Conservation (phyloP, 2,329 filamentous ascomycete genomes). For the Escovopsis sp. region DNA sequence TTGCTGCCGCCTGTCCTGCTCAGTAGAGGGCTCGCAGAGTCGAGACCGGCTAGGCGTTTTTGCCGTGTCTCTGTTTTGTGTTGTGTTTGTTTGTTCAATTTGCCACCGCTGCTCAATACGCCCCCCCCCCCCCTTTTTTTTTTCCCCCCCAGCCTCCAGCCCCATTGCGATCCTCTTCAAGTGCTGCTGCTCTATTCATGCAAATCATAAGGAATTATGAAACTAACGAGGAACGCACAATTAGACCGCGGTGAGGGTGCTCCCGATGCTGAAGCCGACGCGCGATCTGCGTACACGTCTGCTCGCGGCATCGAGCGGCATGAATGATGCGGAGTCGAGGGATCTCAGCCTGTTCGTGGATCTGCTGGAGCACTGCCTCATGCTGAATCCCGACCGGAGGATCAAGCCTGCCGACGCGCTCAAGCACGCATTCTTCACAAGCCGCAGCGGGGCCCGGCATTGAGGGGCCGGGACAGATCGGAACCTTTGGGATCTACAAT, state of each 20-base stretch:
- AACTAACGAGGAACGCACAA: background rate
- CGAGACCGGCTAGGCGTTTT: too few relatives aligned
- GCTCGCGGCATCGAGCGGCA: conserved; percentile 55
- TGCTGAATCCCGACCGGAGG: conserved; percentile 83
- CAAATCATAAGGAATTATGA: too few relatives aligned
- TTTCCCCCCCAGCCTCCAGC: too few relatives aligned
- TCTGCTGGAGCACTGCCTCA: conserved; percentile 74
- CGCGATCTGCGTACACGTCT: conserved; percentile 73
- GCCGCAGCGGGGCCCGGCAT: conserved; percentile 16
- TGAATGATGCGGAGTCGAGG: conserved; percentile 58
- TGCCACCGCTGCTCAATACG: background rate
- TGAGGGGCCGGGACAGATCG: conserved; percentile 1
- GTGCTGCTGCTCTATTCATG: too few relatives aligned
- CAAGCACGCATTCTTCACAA: conserved; percentile 71
- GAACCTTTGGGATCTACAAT: too few relatives aligned
- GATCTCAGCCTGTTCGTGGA: conserved; percentile 77
- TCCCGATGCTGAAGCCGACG: conserved; percentile 59
- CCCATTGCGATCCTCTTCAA: too few relatives aligned
- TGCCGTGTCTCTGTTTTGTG: background rate
- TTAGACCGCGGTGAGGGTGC: conserved; percentile 48
- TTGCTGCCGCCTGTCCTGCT: background rate
- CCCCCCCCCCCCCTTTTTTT: too few relatives aligned
- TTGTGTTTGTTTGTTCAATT: background rate
- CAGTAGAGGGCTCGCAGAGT: too few relatives aligned
- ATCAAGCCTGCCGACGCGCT: conserved; percentile 77